Evolutionary conservation across 2,329 filamentous ascomycete genomes (phyloP), one percentile per base, ranked within the genome.

Genomic region (Beauveria brongniartii): DNA sequence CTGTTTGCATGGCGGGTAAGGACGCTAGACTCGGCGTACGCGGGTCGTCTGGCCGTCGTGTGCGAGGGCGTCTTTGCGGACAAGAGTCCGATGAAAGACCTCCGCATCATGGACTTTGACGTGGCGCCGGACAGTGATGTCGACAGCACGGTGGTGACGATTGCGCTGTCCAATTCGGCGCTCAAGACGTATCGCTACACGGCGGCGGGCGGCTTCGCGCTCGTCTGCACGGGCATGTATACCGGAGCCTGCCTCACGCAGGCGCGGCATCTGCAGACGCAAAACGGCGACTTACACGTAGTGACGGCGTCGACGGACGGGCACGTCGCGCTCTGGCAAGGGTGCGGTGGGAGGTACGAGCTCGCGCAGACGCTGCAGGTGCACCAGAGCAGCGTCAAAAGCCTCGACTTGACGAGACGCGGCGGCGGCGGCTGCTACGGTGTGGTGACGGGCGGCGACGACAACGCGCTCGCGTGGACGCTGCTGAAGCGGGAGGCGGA

Each of bases 151-250:
- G 69, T 84, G 3, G 78, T 97, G 59, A 85, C 84, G 0, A 81
- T 96, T 75, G 87, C 82, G 0, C 87, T 94, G 67, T 97, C 93
- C 0, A 93, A 97, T 73, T 97, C 93, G 0, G 85, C 82, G 2
- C 71, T 96, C 47, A 88, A 86, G 68, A 80, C 77, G 1, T 87
- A 86, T 65, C 65, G 70, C 16, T 88, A 84, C 65, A 73, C 71
- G 1, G 65, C 67, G 20, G 56, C 50, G 1, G 63, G 63, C 0
- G 74, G 75, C 0, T 87, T 86, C 68, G 65, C 66, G 3, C 72
- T 85, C 0, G 63, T 88, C 0, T 80, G 80, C 0, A 72, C 72
- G 40, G 84, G 83, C 5, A 75, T 72, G 59, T 91, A 91, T 69
- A 90, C 85, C 6, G 87, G 86, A 8, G 85, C 86, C 12, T 96